These are phyloP conservation scores for Mikania micrantha DNA, from an alignment of 129 eudicot species.

Conservation along the genomic window DNA sequence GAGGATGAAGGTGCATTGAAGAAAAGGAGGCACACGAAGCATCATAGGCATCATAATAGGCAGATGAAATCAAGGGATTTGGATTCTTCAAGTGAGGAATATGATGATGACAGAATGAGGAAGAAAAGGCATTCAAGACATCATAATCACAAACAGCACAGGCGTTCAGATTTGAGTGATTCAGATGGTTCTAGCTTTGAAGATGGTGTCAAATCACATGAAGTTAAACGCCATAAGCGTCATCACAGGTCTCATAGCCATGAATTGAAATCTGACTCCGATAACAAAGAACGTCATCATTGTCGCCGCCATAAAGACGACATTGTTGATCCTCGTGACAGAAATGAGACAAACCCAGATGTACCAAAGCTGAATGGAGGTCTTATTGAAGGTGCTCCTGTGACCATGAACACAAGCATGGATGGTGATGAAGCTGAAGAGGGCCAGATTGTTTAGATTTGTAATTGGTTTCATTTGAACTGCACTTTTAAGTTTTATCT, in stretches of 20 bases:
- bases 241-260: slow-evolving; percentile 40
- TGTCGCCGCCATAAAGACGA: not conserved
- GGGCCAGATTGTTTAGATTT: slow-evolving; percentile 31
- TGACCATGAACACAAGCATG: not conserved
- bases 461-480: not conserved
- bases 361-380: slow-evolving; percentile 26
- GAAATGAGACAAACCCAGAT: not conserved
- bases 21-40: slow-evolving; percentile 32
- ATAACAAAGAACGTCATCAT: slow-evolving; percentile 18
- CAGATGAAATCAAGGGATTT: slow-evolving; percentile 29
- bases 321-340: slow-evolving; percentile 10
- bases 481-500: not conserved
- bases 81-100: slow-evolving; percentile 40
- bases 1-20: slow-evolving; percentile 29
- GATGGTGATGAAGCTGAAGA: slow-evolving; percentile 21
- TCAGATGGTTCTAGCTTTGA: slow-evolving; percentile 50
- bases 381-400: slow-evolving; percentile 7
- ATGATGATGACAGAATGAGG: slow-evolving; percentile 21
- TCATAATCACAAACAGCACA: slow-evolving; percentile 33
- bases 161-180: slow-evolving; percentile 25
- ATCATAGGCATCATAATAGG: slow-evolving; percentile 28
- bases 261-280: slow-evolving; percentile 31
- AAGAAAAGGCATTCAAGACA: slow-evolving; percentile 35
- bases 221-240: slow-evolving; percentile 41
- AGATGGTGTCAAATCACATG: slow-evolving; percentile 26